These are phyloP conservation scores for Blastosporella zonata DNA, from an alignment of 1,284 basidiomycete species.

Conservation along the genomic window DNA sequence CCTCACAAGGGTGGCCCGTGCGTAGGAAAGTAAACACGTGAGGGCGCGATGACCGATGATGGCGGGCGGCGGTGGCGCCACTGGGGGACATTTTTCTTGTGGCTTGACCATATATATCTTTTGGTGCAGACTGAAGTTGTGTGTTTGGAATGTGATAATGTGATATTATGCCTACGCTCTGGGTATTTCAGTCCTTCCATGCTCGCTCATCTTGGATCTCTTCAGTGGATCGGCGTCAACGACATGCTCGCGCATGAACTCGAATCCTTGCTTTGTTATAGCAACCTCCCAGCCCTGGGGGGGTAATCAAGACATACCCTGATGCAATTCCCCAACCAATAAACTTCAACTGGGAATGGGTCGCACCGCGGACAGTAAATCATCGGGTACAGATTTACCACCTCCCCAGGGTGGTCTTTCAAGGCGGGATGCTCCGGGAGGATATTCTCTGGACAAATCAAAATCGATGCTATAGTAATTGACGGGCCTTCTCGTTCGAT, in stretches of 20 bases:
- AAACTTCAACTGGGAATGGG: slow-evolving; percentile 37
- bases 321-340: too few relatives aligned
- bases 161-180: too few relatives aligned
- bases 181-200: too few relatives aligned
- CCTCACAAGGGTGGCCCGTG: slow-evolving; percentile 44
- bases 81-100: too few relatives aligned
- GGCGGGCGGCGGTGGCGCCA: not conserved
- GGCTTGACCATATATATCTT: too few relatives aligned
- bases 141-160: too few relatives aligned
- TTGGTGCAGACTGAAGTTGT: too few relatives aligned
- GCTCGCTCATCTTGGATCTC: not conserved
- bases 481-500: slow-evolving; percentile 27
- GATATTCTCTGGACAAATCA: slow-evolving; percentile 25
- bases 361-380: slow-evolving; percentile 23
- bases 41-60: not conserved
- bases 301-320: slow-evolving; percentile 25
- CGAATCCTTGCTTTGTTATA: not conserved
- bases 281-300: not conserved
- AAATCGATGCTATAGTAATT: slow-evolving; percentile 34
- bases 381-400: slow-evolving; percentile 12
- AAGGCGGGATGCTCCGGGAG: slow-evolving; percentile 21
- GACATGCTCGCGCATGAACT: slow-evolving; percentile 1
- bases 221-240: not conserved
- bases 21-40: slow-evolving; percentile 15
- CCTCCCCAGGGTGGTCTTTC: slow-evolving; percentile 15